Evolutionary conservation across 768 basidiomycete genomes (phyloP), one percentile per base, ranked within the genome.

Genomic region (Russula emetica): DNA sequence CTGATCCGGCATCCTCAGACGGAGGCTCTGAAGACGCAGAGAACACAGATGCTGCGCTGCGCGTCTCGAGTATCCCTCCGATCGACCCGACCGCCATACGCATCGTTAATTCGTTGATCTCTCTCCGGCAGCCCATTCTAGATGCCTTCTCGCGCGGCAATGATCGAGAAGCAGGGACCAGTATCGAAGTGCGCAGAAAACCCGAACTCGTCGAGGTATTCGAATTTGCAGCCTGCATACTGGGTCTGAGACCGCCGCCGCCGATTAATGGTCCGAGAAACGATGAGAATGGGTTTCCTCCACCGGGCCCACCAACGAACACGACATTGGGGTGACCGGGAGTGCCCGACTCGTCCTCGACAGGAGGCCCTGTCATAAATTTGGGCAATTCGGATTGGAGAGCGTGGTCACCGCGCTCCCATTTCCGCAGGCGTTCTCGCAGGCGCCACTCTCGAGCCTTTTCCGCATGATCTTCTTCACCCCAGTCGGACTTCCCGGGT

Each of bases 21-120:
- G 10, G 10, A 20, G 28, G 42, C 28, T 47, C 57, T n/a, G 51
- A 30, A 28, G 50, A 22, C n/a, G 34, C 38, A 40, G 66, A 59
- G 77, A 53, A 61, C 22, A 49, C 30, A 20, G 66, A 58, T 7
- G 51, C n/a, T 24, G 78, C 62, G 75, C 71, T 36, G 74, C 71
- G 60, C 30, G 72, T 67, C 51, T 84, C 85, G 7, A 92, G 70
- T 8, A 77, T 69, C 13, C 92, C 92, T 11, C 92, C 92, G 8
- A 91, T 80, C 0, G 82, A 82, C 38, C 87, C 88, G 42, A 92
- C 79, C 6, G 84, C 92, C 85, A 92, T 90, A n/a, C 89, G 83
- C 80, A 91, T 87, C 0, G 83, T 85, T 51, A 94, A 75, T 69
- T 90, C 86, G 71, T 94, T 94, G 60, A 92, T 83, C 68, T 92